A percentile compares a stretch with the other conserved stretches of the same genome.
These are phyloP conservation scores for Sporothrix dimorphospora DNA, from an alignment of 2,329 filamentous ascomycete species.

Conservation along the genomic window DNA sequence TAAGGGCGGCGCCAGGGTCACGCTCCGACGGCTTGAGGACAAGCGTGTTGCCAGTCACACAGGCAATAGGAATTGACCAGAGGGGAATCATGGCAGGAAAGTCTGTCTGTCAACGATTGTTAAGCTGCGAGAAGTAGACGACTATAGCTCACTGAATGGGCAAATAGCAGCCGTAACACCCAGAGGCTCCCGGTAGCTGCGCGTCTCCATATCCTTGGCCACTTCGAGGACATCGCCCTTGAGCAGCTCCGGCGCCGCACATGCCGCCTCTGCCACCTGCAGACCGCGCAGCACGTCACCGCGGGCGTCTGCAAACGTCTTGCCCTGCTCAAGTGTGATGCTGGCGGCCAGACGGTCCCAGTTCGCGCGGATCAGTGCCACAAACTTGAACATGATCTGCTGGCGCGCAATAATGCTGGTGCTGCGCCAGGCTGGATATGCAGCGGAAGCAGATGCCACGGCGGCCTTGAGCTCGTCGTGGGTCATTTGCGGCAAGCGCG, in stretches of 20 bases:
- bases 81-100: slow-evolving; percentile 92
- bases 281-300: slow-evolving; percentile 81
- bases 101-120: slow-evolving; percentile 47
- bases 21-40: slow-evolving; percentile 86
- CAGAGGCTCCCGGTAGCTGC: slow-evolving; percentile 78
- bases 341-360: slow-evolving; percentile 83
- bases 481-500: slow-evolving; percentile 80
- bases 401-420: slow-evolving; percentile 75
- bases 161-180: slow-evolving; percentile 83
- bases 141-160: slow-evolving; percentile 67
- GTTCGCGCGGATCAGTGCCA: slow-evolving; percentile 77
- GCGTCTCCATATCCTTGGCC: slow-evolving; percentile 86
- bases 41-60: slow-evolving; percentile 80
- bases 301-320: slow-evolving; percentile 81
- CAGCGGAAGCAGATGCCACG: slow-evolving; percentile 74
- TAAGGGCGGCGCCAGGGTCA: slow-evolving; percentile 83
- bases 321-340: slow-evolving; percentile 86
- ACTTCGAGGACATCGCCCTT: slow-evolving; percentile 85
- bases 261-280: slow-evolving; percentile 83
- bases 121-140: slow-evolving; percentile 40
- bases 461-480: slow-evolving; percentile 74
- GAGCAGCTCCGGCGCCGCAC: slow-evolving; percentile 77
- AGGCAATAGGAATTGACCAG: slow-evolving; percentile 87
- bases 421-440: slow-evolving; percentile 72
- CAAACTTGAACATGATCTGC: slow-evolving; percentile 87